phyloP scores from a whole-genome alignment of 148 eudicot genomes.

The Vaccinium darrowii region DNA sequence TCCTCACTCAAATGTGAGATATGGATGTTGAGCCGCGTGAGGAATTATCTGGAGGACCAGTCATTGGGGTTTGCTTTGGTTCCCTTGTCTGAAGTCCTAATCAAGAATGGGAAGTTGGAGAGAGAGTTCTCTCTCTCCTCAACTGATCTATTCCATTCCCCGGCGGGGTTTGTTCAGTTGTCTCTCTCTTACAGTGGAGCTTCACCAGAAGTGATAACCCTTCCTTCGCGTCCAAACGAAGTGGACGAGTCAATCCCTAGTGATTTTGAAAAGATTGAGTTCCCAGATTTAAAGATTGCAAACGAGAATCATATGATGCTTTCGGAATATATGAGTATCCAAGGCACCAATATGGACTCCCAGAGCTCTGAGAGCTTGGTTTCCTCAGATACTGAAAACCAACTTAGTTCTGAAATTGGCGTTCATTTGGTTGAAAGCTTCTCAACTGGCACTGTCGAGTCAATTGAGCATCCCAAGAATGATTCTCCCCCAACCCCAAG shows the following conservation, averaged over 20 bases:
- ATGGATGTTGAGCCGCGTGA: conserved; percentile 92
- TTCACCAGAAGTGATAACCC: conserved; percentile 56
- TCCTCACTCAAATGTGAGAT: conserved; percentile 80
- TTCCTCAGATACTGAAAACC: conserved; percentile 60
- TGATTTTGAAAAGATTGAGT: conserved; percentile 72
- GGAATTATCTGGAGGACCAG: conserved; percentile 84
- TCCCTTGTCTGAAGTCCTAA: conserved; percentile 65
- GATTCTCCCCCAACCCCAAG: conserved; percentile 67
- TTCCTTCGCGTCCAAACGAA: conserved; percentile 17
- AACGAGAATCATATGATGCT: conserved; percentile 80
- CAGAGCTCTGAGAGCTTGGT: conserved; percentile 56
- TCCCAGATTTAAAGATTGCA: conserved; percentile 70
- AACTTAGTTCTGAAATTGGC: conserved; percentile 37
- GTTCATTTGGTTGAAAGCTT: conserved; percentile 33
- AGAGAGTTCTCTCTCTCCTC: conserved; percentile 80
- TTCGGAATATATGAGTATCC: conserved; percentile 61
- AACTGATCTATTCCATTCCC: conserved; percentile 84
- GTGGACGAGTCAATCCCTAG: conserved; percentile 25
- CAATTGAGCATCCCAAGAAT: conserved; percentile 34
- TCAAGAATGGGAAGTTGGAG: conserved; percentile 56
- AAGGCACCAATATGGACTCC: conserved; percentile 36
- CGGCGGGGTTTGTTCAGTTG: conserved; percentile 78
- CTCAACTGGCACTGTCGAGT: conserved; percentile 31
- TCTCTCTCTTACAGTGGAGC: conserved; percentile 65
- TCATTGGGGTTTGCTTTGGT: conserved; percentile 80